Evolutionary conservation across 306 rosid genomes (phyloP), one percentile per base, ranked within the genome.

Genomic region (Begonia peltatifolia): DNA sequence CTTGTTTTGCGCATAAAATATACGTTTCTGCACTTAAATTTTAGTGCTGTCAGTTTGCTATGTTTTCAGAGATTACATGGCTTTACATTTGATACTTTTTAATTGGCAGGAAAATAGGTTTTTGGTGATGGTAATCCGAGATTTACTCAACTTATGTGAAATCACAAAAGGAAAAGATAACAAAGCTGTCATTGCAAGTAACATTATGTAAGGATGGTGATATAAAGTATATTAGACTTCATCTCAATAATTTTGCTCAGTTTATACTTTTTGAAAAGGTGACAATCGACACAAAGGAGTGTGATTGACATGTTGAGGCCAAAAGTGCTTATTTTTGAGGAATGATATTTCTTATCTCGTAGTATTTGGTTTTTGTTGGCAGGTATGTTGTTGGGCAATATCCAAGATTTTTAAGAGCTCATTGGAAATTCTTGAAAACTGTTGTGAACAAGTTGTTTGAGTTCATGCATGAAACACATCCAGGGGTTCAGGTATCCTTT

Each of bases 381-480:
- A 86, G 99, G 99, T 92, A 92, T 62, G 96, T 92, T 53, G 96
- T 92, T 60, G 99, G 99, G 43, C 96, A 92, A 67, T 92, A 92
- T 65, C 96, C 99, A 12, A 74, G 99, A 25, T 92, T 92, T 69
- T 74, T 92, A 56, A 79, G 96, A 77, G 99, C 96, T 54, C 94
- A 92, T 56, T 92, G 94, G 96, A 92, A 86, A 75, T 92, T 92
- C 71, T 66, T 92, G 56, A 92, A 92, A 73, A 92, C 96, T 23
- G 94, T 92, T 16, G 96, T 92, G 64, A 86, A 83, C 63, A 92
- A 92, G 75, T 73, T 92, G 83, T 92, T 92, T 47, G 99, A 90
- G 68, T 90, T 92, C 64, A 92, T 86, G 99, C 99, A 92, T 14
- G 96, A 92, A 76, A 92, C 93, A 10, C 99, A 92, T 75, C 99